phyloP scores from a whole-genome alignment of 371 early-diverging fungal genomes.

The Mortierella sp. region DNA sequence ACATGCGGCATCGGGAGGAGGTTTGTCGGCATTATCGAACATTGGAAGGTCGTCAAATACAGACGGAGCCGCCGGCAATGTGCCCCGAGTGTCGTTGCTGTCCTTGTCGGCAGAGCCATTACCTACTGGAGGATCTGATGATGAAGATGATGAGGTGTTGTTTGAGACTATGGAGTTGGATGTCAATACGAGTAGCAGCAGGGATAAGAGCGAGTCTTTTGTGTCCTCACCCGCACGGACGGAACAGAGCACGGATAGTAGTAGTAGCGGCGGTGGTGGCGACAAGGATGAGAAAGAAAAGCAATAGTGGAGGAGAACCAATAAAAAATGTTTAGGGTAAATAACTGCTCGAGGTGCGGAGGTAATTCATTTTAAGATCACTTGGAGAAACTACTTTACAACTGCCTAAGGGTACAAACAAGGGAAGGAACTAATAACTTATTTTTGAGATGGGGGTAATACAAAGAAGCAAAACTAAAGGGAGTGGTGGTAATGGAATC shows the following conservation, averaged over 20 bases:
- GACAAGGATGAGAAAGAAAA: background rate
- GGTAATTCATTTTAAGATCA: background rate
- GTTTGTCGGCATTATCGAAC: background rate
- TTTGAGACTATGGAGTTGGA: slow-evolving; percentile 20
- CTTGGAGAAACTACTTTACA: background rate
- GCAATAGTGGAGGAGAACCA: background rate
- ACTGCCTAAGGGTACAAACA: slow-evolving; percentile 3
- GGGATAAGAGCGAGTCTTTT: background rate
- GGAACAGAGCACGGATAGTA: background rate
- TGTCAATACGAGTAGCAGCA: background rate
- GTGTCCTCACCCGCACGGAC: background rate
- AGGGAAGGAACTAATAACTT: background rate
- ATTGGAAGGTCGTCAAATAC: slow-evolving; percentile 1
- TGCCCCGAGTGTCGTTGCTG: slow-evolving; percentile 3
- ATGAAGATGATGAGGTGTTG: slow-evolving; percentile 24
- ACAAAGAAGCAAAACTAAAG: background rate
- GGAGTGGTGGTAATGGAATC: background rate
- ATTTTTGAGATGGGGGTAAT: background rate
- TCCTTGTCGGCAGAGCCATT: slow-evolving; percentile 21
- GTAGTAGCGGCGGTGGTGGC: too few species aligned
- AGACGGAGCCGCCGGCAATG: slow-evolving; percentile 2
- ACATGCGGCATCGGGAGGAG: slow-evolving; percentile 30
- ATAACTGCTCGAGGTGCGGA: too few species aligned
- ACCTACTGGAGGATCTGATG: background rate
- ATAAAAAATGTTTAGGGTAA: too few species aligned